Base-by-base conservation (phyloP, 2,329 filamentous ascomycete genomes). In the Orbilia oligospora region DNA sequence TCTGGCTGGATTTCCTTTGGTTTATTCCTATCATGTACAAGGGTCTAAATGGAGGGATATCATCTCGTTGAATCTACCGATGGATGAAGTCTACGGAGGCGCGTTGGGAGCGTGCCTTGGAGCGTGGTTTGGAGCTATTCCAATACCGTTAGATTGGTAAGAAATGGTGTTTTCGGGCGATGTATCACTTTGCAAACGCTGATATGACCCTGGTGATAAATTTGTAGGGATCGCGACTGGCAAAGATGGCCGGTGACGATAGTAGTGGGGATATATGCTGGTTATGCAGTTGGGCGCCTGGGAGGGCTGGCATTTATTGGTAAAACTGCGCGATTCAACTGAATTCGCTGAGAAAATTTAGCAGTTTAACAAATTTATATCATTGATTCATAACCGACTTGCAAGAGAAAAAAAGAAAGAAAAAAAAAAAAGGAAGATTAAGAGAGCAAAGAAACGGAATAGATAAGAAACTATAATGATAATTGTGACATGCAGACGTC, bases 211-310 rank as follows among this genome's bases (percentile, higher is more conserved):
- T 24, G 20, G 33, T 77, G n/a, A 18, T 33, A 12, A n/a, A 10
- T 27, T 20, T 36, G 41, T 80, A 88, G 87, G 88, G 96, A 99
- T 84, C 90, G 96, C n/a, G 94, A 97, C 82, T 99, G 96, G 96
- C 96, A 99, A 88, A 93, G 91, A 84, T 99, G 95, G 92, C 96
- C 96, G 0, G 91, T 98, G 58, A 99, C 96, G 0, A 92, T 99
- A 75, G 85, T 98, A 3, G 90, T 89, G 1, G 96, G 96, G 1
- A 87, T 92, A 18, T 98, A 97, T 84, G 85, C 89, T 5, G 96
- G 96, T 0, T 94, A 92, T 84, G 87, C 89, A 0, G 81, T 93
- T 12, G 94, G 94, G 0, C 91, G 92, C 83, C 82, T 89, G 70
- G 80, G 90, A 18, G 90, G 91, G 12, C 84, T 84, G 33, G 44